A percentile compares a stretch with the other conserved stretches of the same genome.
These are phyloP conservation scores for Trichocladium antarcticum DNA, from an alignment of 495 filamentous ascomycete genomes.

Conservation along the genomic window DNA sequence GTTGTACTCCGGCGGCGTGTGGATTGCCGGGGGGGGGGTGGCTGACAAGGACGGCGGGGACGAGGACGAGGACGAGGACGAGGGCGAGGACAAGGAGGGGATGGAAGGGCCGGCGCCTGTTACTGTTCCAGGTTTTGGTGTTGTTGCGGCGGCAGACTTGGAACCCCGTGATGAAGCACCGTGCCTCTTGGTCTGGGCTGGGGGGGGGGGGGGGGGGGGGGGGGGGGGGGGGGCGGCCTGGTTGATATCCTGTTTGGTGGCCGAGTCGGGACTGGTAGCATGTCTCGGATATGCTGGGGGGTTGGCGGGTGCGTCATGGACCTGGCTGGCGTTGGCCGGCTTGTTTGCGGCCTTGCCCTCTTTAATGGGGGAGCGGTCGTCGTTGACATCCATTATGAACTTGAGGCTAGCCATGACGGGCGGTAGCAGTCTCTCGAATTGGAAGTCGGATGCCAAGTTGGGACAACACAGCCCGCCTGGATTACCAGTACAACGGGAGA, in stretches of 20 bases:
- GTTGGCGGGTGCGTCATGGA: conserved; percentile 17
- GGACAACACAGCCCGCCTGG: conserved; percentile 30
- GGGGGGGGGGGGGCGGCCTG: conserved; percentile 20
- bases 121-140: background rate
- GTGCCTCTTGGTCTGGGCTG: conserved; percentile 18
- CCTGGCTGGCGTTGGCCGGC: conserved; percentile 21
- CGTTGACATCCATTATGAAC: conserved; percentile 39
- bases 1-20: conserved; percentile 32
- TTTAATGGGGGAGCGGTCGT: conserved; percentile 29
- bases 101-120: background rate
- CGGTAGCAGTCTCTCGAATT: conserved; percentile 30
- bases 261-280: conserved; percentile 18
- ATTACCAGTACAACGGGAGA: conserved; percentile 21
- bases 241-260: conserved; percentile 24
- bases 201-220: conserved; percentile 19
- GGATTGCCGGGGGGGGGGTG: conserved; percentile 15
- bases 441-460: conserved; percentile 32
- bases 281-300: conserved; percentile 16
- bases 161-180: conserved; percentile 14
- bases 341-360: conserved; percentile 30
- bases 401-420: conserved; percentile 38
- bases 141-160: conserved; percentile 6
- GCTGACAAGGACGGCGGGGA: conserved; percentile 6
- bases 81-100: conserved; percentile 8
- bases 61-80: conserved; percentile 9